Evolutionary conservation across 371 early-diverging fungal genomes (phyloP).

Genomic region (Vairimorpha ceranae): DNA sequence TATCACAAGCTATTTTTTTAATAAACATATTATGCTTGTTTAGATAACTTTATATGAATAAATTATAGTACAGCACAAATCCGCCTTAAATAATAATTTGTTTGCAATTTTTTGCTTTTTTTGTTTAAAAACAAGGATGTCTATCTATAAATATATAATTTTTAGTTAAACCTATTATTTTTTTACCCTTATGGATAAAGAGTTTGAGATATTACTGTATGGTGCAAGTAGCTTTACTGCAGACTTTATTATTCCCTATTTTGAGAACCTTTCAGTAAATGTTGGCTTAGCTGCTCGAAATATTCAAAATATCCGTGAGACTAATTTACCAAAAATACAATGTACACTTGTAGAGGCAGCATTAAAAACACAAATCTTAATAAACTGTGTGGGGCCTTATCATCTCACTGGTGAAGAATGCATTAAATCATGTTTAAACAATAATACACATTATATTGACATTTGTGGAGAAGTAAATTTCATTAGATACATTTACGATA

Average conservation of each 20-base stretch:
- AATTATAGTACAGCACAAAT: too few relatives aligned
- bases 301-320: conserved; percentile 62
- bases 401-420: conserved; percentile 70
- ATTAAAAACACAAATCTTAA: conserved; percentile 68
- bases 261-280: conserved; percentile 59
- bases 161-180: too few relatives aligned
- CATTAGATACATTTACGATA: conserved; percentile 67
- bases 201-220: conserved; percentile 69
- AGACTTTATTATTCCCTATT: conserved; percentile 67
- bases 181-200: conserved; percentile 29
- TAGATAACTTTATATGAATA: too few relatives aligned
- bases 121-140: too few relatives aligned
- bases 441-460: conserved; percentile 77
- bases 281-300: conserved; percentile 72
- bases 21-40: too few relatives aligned
- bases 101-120: too few relatives aligned
- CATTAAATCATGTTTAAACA: conserved; percentile 72
- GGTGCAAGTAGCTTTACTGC: conserved; percentile 82
- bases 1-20: too few relatives aligned
- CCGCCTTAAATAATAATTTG: too few relatives aligned
- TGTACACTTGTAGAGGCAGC: conserved; percentile 67
- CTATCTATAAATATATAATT: too few relatives aligned
- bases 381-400: conserved; percentile 78
- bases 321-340: conserved; percentile 65
- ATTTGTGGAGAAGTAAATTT: conserved; percentile 76